Percentiles rank a stretch among this genome's conserved stretches.
These are phyloP conservation scores for Trichoderma guizhouense DNA, from an alignment of 2,329 filamentous ascomycete species.

Conservation along the genomic window DNA sequence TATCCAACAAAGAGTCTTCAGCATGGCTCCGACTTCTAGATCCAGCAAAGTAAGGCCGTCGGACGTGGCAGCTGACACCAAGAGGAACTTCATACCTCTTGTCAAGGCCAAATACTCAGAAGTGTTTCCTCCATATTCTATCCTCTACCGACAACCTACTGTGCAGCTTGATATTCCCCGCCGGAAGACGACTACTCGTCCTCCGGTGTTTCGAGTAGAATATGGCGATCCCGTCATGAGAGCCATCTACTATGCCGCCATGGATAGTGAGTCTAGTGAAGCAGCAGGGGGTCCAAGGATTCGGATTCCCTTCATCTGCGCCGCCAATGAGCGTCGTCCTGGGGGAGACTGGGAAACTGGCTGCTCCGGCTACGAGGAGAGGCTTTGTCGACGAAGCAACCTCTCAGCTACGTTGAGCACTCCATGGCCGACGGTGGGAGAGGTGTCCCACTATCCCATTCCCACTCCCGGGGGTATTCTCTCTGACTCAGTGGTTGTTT, in stretches of 20 bases:
- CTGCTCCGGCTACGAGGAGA: constrained; percentile 54
- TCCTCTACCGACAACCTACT: constrained; percentile 52
- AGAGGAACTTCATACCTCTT: constrained; percentile 64
- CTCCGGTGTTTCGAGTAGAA: constrained; percentile 50
- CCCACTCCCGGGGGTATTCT: constrained; percentile 67
- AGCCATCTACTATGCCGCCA: constrained; percentile 53
- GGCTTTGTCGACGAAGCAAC: constrained; percentile 70
- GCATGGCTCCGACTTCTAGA: constrained; percentile 34
- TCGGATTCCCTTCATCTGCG: constrained; percentile 64
- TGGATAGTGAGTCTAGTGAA: constrained; percentile 38
- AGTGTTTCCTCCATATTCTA: constrained; percentile 56
- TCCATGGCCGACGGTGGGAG: constrained; percentile 49
- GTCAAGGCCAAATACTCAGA: constrained; percentile 56
- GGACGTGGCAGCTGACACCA: constrained; percentile 71
- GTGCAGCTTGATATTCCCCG: constrained; percentile 43
- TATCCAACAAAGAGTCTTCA: not conserved
- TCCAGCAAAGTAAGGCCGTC: constrained; percentile 39
- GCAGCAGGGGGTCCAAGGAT: constrained; percentile 32
- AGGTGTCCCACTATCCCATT: constrained; percentile 63
- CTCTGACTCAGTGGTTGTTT: constrained; percentile 68
- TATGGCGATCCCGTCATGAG: constrained; percentile 58
- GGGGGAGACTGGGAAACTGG: constrained; percentile 78
- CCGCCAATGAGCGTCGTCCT: constrained; percentile 71
- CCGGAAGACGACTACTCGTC: constrained; percentile 34
- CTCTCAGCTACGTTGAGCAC: constrained; percentile 65